phyloP scores from a whole-genome alignment of 2,329 filamentous ascomycete species.

The Aspergillus ustus region DNA sequence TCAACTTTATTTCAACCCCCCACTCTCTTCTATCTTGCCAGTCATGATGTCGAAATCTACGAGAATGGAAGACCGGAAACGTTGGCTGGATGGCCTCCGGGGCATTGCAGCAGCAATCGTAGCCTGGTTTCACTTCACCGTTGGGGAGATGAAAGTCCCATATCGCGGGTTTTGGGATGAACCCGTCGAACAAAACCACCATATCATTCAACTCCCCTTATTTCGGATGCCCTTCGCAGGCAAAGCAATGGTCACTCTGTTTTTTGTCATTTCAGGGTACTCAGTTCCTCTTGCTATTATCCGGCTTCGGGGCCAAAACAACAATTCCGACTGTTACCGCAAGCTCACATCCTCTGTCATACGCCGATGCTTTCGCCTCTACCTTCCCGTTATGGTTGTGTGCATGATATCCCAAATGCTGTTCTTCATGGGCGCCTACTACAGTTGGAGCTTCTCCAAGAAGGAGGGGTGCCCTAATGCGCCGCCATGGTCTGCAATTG shows the following conservation, averaged over 20 bases:
- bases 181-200: constrained; percentile 26
- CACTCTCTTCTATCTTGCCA: not conserved
- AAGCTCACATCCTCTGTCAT: not conserved
- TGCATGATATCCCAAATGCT: not conserved
- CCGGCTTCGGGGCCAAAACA: constrained; percentile 34
- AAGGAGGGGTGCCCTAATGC: not conserved
- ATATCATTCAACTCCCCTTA: constrained; percentile 40
- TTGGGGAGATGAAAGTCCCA: constrained; percentile 29
- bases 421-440: not conserved
- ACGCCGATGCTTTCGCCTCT: not conserved
- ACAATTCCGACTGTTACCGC: constrained; percentile 15
- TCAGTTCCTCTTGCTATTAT: constrained; percentile 59
- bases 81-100: constrained; percentile 35
- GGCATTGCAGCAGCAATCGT: constrained; percentile 35
- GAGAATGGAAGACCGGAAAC: not conserved
- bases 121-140: constrained; percentile 29
- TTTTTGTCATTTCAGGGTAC: constrained; percentile 64
- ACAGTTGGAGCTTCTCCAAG: not conserved
- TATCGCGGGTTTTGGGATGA: constrained; percentile 31
- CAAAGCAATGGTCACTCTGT: constrained; percentile 53
- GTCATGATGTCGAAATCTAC: not conserved
- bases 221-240: constrained; percentile 44
- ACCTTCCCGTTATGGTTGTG: not conserved
- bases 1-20: not conserved
- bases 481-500: not conserved